Conservation (phyloP, 2,329 filamentous ascomycete species). For the Aspergillus sp. region DNA sequence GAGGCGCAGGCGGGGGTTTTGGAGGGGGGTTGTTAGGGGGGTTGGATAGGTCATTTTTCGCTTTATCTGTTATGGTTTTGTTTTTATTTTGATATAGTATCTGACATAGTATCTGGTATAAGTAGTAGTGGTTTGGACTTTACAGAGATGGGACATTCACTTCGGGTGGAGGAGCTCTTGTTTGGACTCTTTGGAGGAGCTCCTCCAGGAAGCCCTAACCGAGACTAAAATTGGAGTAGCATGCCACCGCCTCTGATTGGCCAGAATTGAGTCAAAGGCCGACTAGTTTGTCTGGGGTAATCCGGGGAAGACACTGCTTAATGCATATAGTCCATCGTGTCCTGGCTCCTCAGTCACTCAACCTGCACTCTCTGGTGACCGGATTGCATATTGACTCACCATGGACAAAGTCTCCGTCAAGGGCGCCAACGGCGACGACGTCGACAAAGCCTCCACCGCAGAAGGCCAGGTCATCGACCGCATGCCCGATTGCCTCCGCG, state of each 20-base stretch:
- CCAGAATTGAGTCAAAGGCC: background rate
- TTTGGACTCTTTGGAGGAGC: slow-evolving; percentile 16
- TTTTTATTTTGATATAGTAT: too few species aligned
- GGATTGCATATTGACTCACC: background rate
- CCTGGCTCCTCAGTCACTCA: background rate
- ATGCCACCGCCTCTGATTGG: too few species aligned
- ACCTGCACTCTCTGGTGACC: background rate
- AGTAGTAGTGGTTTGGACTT: too few species aligned
- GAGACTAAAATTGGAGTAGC: too few species aligned
- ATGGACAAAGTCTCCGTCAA: slow-evolving; percentile 20
- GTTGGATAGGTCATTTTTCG: slow-evolving; percentile 25
- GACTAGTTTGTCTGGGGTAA: background rate
- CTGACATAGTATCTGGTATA: too few species aligned
- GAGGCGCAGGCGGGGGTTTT: slow-evolving; percentile 19
- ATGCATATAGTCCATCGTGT: background rate
- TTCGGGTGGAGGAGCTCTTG: too few species aligned
- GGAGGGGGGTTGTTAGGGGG: slow-evolving; percentile 26
- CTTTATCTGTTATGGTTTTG: too few species aligned
- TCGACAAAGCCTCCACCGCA: slow-evolving; percentile 21
- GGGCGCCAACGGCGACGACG: background rate
- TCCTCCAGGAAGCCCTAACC: slow-evolving; percentile 5
- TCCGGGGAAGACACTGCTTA: background rate
- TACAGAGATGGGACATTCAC: too few species aligned
- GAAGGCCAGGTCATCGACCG: slow-evolving; percentile 26
- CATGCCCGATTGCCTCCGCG: slow-evolving; percentile 26